These are phyloP conservation scores for Oryza glaberrima DNA, from an alignment of 176 grass and related monocot genomes.

Conservation along the genomic window DNA sequence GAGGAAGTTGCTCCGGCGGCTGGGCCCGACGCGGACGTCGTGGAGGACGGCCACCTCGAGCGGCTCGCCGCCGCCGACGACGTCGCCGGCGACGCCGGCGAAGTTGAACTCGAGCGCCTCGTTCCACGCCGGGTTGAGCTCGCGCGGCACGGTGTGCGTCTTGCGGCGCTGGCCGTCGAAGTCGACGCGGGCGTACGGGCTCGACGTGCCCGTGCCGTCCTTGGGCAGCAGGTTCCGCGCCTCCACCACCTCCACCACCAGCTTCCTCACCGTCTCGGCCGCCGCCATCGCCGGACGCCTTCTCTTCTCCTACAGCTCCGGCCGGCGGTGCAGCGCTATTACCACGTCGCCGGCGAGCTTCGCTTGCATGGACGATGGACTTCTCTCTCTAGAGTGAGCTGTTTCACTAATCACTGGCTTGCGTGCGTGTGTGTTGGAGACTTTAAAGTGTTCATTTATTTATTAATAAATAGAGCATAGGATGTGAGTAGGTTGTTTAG, in stretches of 20 bases:
- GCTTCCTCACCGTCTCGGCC: conserved; percentile 64
- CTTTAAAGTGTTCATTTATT: not conserved
- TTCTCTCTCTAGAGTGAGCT: not conserved
- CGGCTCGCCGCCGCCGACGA: conserved; percentile 32
- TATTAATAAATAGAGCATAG: not conserved
- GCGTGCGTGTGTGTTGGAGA: not conserved
- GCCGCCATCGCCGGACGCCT: not conserved
- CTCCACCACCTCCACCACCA: conserved; percentile 92
- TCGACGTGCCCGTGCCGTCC: conserved; percentile 86
- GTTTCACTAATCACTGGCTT: not conserved
- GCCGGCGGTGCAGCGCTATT: conserved; percentile 4
- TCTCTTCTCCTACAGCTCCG: not conserved
- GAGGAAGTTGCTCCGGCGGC: conserved; percentile 76
- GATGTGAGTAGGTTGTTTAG: not conserved
- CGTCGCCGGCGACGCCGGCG: conserved; percentile 17
- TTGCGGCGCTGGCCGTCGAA: conserved; percentile 89
- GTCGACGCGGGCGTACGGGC: conserved; percentile 85
- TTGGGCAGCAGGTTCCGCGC: conserved; percentile 83
- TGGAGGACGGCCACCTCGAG: conserved; percentile 78
- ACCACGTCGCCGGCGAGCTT: not conserved
- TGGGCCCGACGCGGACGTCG: conserved; percentile 65
- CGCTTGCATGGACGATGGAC: not conserved
- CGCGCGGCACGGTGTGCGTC: conserved; percentile 63
- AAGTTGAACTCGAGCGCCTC: conserved; percentile 78
- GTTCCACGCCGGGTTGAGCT: conserved; percentile 85